Evolutionary conservation across 257 asterid genomes (phyloP).

Genomic region (Nicotiana obtusifolia): DNA sequence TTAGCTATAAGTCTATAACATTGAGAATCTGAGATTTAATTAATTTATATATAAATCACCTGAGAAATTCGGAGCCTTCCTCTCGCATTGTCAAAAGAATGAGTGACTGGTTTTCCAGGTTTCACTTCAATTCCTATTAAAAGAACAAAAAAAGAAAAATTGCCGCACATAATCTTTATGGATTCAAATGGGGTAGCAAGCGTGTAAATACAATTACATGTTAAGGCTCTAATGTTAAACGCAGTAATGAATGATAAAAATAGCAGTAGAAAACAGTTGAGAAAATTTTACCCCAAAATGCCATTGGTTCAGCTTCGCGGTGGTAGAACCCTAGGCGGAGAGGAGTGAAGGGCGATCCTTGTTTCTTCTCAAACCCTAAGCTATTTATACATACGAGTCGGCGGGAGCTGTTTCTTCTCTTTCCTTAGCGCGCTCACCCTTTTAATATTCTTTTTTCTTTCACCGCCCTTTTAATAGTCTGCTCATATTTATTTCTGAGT

Average conservation of each 20-base stretch:
- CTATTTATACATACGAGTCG: slow-evolving; percentile 12
- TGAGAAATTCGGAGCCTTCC: slow-evolving; percentile 81
- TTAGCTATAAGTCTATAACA: neutral
- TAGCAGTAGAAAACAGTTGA: neutral
- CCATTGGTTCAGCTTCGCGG: slow-evolving; percentile 25
- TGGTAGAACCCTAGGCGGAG: slow-evolving; percentile 20
- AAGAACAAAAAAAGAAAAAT: neutral
- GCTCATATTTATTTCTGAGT: neutral
- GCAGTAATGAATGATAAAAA: neutral
- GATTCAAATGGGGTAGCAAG: too few relatives aligned
- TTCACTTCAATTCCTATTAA: slow-evolving; percentile 63
- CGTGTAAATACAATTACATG: neutral
- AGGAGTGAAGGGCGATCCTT: slow-evolving; percentile 1
- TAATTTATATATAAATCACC: slow-evolving; percentile 25
- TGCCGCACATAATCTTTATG: too few relatives aligned
- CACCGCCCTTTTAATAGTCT: neutral
- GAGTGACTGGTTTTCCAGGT: slow-evolving; percentile 63
- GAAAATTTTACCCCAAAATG: slow-evolving; percentile 56
- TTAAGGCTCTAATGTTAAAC: neutral
- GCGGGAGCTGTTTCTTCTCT: slow-evolving; percentile 25
- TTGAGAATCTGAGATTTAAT: neutral
- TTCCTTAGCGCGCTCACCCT: neutral
- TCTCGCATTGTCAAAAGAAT: slow-evolving; percentile 38
- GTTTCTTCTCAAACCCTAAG: slow-evolving; percentile 28
- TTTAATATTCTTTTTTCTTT: neutral